A percentile compares a stretch with the other conserved stretches of the same genome.
phyloP scores from a whole-genome alignment of 768 basidiomycete species.

The Naganishia vishniacii region DNA sequence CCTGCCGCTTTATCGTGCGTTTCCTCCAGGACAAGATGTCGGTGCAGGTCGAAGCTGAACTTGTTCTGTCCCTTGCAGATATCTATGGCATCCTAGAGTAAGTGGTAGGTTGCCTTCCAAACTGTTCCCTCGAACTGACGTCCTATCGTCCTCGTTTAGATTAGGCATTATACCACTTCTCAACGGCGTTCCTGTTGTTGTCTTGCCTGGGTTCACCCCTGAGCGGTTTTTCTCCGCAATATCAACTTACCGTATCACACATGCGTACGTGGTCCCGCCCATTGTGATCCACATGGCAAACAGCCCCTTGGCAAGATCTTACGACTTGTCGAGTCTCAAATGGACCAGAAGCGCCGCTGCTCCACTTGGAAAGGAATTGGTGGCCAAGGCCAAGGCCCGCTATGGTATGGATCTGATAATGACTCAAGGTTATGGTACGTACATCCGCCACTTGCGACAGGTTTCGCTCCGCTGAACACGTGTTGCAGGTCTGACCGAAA shows the following conservation, averaged over 20 bases:
- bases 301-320: conserved; percentile 60
- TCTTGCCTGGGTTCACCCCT: conserved; percentile 65
- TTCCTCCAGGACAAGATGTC: no score
- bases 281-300: conserved; percentile 70
- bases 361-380: conserved; percentile 64
- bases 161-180: conserved; percentile 41
- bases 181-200: conserved; percentile 42
- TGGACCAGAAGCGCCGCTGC: conserved; percentile 71
- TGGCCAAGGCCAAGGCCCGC: conserved; percentile 52
- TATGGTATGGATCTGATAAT: conserved; percentile 32
- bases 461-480: not conserved
- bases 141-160: conserved; percentile 12
- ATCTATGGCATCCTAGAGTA: conserved; percentile 26
- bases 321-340: conserved; percentile 61
- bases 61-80: not conserved
- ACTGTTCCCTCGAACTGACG: not conserved
- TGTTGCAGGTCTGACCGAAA: conserved; percentile 19
- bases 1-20: conserved; percentile 30
- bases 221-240: conserved; percentile 62
- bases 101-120: not conserved
- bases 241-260: conserved; percentile 61
- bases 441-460: no score
- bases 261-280: conserved; percentile 56
- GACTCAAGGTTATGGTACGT: conserved; percentile 21
- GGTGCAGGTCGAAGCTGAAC: no score